Evolutionary conservation across 805 yeast genomes (phyloP), one percentile per base, ranked within the genome.

Genomic region (Myxozyma melibiosi): DNA sequence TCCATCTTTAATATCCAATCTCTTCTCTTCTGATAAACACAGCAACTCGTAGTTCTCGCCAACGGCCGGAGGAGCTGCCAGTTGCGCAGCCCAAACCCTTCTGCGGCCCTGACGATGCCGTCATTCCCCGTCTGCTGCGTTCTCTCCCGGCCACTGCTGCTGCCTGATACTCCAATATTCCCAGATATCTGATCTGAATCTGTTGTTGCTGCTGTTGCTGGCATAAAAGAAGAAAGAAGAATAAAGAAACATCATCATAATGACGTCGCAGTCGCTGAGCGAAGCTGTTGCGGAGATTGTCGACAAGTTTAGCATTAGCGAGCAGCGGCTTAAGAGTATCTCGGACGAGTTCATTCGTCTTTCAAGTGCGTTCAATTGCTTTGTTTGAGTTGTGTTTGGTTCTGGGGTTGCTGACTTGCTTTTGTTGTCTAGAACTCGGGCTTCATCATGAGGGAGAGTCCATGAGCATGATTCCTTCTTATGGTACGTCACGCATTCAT

Each of bases 391-490:
- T 18, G 14, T 22, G 37, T n/a, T n/a, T 4, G 18, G 4, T 22
- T 13, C n/a, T 31, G 34, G 14, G 40, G 49, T 57, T 50, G 25
- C 13, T 52, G 39, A 22, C 30, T 22, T 30, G 5, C 11, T 45
- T 64, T 16, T 24, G 51, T 3, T 53, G 51, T 39, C 54, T 69
- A 50, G 65, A 58, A 2, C 51, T 54, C 18, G 75, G 77, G 13
- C 70, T 75, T 35, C 31, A 48, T 27, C 51, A 51, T 27, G 41
- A 65, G 39, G 55, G 62, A 20, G 66, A 65, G 43, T 73, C 73
- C 4, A 58, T 75, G 67, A 71, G 77, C 39, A 94, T 92, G 99
- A 89, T 94, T 66, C 98, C 98, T 35, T 82, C 96, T 1, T 92
- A 73, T 69, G 65, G 63, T 53, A 31, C 7, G 60, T 31, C 6